Evolutionary conservation across 495 filamentous ascomycete species (phyloP), one percentile per base, ranked within the genome.

Genomic region (Hyaloscypha bicolor): DNA sequence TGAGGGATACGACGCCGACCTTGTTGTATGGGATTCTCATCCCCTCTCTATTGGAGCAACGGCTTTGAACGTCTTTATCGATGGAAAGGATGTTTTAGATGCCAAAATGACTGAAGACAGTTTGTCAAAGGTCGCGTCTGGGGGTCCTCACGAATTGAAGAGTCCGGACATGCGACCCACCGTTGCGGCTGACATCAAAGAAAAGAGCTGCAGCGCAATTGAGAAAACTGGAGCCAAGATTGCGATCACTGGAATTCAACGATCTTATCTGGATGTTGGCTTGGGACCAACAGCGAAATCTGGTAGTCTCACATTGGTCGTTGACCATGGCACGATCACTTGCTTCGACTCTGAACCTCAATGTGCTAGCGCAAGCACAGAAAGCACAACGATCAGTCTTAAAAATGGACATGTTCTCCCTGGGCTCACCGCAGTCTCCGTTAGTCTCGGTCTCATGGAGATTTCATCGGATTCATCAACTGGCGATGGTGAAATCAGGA

Each of bases 11-110:
- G 88, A 90, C 71, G 88, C 87, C 25, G 88, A 90, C 69, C 64
- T 90, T 25, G 88, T 88, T 2, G 81, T 90, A 9, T 90, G 87
- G 87, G 87, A 90, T 70, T 85, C 81, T 56, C 86, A 90, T 71
- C 88, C 88, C 33, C 75, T 90, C 6, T 80, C 80, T 51, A 79
- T 86, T 0, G 88, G 88, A 11, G 87, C 87, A 1, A 77, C 87
- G 6, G 86, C 88, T 0, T 74, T 84, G 1, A 85, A 90, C 65
- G 85, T 90, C 3, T 90, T 83, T 81, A 87, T 90, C 66, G 88
- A 90, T 70, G 87, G 88, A 6, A 84, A 77, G 14, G 78, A 81
- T 3, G 80, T 82, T 59, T 81, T 80, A 30, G 78, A 83, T n/a
- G 60, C 79, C 76, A 19, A 72, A 80, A 61, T 77, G 76, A 76